Conservation (phyloP, 106 monocot genomes). For the Acorus gramineus region DNA sequence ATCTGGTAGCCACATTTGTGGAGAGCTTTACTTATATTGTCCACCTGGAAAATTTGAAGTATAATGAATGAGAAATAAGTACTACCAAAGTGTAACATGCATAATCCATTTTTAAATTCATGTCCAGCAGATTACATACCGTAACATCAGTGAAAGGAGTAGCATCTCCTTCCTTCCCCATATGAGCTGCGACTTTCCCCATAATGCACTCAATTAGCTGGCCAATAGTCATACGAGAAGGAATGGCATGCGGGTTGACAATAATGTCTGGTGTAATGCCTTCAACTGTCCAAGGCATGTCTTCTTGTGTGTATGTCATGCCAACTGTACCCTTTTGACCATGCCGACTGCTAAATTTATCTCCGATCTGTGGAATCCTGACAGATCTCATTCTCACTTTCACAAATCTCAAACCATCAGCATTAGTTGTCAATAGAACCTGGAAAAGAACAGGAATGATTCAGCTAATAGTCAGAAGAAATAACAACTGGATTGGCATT, state of each 20-base stretch:
- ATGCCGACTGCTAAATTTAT: conserved; percentile 97
- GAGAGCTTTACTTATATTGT: conserved; percentile 96
- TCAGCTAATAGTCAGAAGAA: too few species aligned
- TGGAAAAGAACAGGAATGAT: conserved; percentile 5
- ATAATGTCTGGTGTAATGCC: conserved; percentile 99
- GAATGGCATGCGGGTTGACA: conserved; percentile 98
- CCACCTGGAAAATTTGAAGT: conserved; percentile 45
- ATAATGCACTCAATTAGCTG: conserved; percentile 99
- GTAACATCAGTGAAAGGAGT: conserved; percentile 99
- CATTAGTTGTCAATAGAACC: conserved; percentile 94
- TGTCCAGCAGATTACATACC: conserved; percentile 22
- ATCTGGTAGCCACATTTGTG: conserved; percentile 99
- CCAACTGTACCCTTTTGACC: conserved; percentile 99
- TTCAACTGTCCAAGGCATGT: conserved; percentile 99
- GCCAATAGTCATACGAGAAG: conserved; percentile 99
- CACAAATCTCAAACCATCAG: conserved; percentile 97
- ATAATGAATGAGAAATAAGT: not conserved
- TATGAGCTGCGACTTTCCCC: conserved; percentile 99
- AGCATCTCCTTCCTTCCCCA: conserved; percentile 99
- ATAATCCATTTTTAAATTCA: not conserved
- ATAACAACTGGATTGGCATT: too few species aligned
- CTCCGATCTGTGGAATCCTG: conserved; percentile 95
- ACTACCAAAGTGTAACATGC: not conserved
- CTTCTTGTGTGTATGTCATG: conserved; percentile 99
- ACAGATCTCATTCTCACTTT: conserved; percentile 97